Percentiles rank a stretch among this genome's conserved stretches.
Conservation (phyloP, 1,139 yeast genomes). For the Blastobotrys buckinghamii region DNA sequence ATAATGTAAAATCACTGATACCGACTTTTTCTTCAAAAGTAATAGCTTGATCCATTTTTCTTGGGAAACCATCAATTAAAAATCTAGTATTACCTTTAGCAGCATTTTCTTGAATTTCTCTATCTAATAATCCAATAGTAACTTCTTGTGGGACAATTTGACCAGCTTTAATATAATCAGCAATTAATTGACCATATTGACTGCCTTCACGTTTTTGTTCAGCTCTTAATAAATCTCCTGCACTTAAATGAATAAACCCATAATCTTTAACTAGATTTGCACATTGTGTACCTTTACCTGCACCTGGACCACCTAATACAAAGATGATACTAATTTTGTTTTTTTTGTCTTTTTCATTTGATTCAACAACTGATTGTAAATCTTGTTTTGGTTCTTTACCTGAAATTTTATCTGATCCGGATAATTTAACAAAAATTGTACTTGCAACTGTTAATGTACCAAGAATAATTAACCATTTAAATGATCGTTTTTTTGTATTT, state of each 20-base stretch:
- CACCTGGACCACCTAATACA: conserved; percentile 78
- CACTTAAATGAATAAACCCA: conserved; percentile 82
- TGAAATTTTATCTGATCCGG: not conserved
- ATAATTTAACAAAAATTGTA: conserved; percentile 9
- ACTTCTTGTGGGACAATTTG: conserved; percentile 93
- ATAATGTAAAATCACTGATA: conserved; percentile 68
- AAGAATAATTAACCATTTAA: conserved; percentile 14
- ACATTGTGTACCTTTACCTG: conserved; percentile 98
- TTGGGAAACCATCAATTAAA: conserved; percentile 92
- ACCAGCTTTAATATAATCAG: conserved; percentile 79
- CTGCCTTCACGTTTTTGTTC: conserved; percentile 84
- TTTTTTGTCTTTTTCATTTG: conserved; percentile 1
- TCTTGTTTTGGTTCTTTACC: conserved; percentile 9
- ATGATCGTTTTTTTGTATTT: conserved; percentile 5
- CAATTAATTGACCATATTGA: conserved; percentile 78
- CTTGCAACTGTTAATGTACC: conserved; percentile 14
- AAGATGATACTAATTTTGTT: conserved; percentile 59
- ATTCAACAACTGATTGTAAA: conserved; percentile 9
- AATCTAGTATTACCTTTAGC: conserved; percentile 55
- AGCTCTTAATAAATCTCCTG: conserved; percentile 90
- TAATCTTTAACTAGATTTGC: conserved; percentile 72
- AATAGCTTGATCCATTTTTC: conserved; percentile 96
- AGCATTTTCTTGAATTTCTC: conserved; percentile 60
- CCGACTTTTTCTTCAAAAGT: conserved; percentile 83
- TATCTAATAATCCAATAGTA: conserved; percentile 74